Percentiles rank a stretch among this genome's conserved stretches.
These are phyloP conservation scores for Lasiosphaeria miniovina DNA, from an alignment of 495 filamentous ascomycete species.

Conservation along the genomic window DNA sequence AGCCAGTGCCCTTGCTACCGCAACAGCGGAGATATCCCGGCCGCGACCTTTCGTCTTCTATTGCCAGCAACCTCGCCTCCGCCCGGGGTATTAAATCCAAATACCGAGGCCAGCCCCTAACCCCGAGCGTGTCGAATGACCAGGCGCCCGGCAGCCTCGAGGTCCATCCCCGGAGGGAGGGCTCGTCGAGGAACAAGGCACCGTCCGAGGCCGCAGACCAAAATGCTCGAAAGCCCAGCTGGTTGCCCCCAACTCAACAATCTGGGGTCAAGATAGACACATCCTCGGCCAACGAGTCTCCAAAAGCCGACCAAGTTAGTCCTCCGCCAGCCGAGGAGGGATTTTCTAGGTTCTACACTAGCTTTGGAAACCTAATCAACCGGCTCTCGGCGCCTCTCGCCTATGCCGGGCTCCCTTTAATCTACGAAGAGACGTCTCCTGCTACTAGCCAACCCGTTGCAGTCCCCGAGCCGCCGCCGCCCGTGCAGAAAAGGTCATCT, in stretches of 20 bases:
- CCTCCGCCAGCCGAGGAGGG: conserved; percentile 60
- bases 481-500: neutral
- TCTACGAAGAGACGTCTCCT: conserved; percentile 46
- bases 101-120: conserved; percentile 58
- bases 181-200: conserved; percentile 35
- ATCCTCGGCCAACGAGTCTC: conserved; percentile 16
- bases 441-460: neutral
- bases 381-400: conserved; percentile 82
- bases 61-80: conserved; percentile 86
- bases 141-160: conserved; percentile 72
- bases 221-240: conserved; percentile 40
- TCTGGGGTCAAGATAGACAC: neutral
- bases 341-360: conserved; percentile 86
- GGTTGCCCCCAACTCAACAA: conserved; percentile 37
- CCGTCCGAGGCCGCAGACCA: conserved; percentile 28
- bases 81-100: conserved; percentile 80
- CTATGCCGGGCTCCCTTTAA: conserved; percentile 84
- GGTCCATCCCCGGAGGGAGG: conserved; percentile 50
- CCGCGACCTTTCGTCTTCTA: conserved; percentile 75
- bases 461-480: neutral
- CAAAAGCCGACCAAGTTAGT: conserved; percentile 14
- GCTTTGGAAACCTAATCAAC: conserved; percentile 79
- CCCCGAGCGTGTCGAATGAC: conserved; percentile 69
- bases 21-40: conserved; percentile 50
- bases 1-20: conserved; percentile 46